These are phyloP conservation scores for Ogataea thermomethanolica DNA, from an alignment of 805 yeast genomes.

Conservation along the genomic window DNA sequence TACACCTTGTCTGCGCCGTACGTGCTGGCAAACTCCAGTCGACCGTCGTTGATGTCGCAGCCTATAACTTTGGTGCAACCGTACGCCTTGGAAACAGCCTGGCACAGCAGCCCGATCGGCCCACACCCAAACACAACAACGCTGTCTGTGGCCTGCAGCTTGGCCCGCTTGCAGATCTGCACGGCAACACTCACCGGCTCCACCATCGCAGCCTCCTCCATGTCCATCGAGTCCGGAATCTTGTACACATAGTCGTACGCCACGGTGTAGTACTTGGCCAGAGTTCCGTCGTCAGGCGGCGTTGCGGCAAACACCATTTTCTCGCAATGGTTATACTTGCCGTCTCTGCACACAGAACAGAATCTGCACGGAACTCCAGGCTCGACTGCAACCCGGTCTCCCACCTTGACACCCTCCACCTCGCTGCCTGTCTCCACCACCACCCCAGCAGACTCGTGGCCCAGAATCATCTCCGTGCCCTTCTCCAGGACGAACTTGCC, in stretches of 20 bases:
- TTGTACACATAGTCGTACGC: slow-evolving; percentile 85
- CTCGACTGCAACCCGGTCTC: slow-evolving; percentile 85
- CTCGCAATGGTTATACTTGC: slow-evolving; percentile 82
- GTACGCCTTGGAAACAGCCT: slow-evolving; percentile 67
- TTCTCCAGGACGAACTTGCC: slow-evolving; percentile 17
- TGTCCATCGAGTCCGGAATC: slow-evolving; percentile 70
- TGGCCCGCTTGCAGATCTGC: slow-evolving; percentile 67
- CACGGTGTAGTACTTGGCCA: slow-evolving; percentile 64
- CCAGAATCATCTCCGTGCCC: slow-evolving; percentile 58
- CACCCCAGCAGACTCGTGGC: slow-evolving; percentile 82
- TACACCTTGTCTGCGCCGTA: slow-evolving; percentile 60
- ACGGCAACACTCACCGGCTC: slow-evolving; percentile 88
- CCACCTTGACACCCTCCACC: slow-evolving; percentile 64
- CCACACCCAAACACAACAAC: slow-evolving; percentile 86
- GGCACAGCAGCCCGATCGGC: slow-evolving; percentile 76
- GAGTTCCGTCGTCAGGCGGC: slow-evolving; percentile 81
- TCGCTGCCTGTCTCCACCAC: slow-evolving; percentile 65
- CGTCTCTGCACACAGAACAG: slow-evolving; percentile 70
- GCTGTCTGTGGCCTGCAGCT: slow-evolving; percentile 57
- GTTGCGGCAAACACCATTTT: slow-evolving; percentile 88
- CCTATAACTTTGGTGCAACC: slow-evolving; percentile 73
- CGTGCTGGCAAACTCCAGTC: slow-evolving; percentile 62
- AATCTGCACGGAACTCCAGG: slow-evolving; percentile 84
- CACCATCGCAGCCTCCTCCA: slow-evolving; percentile 83
- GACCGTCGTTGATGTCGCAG: slow-evolving; percentile 65